These are phyloP conservation scores for Vitis cinerea DNA, from an alignment of 164 flowering plant species.

Conservation along the genomic window DNA sequence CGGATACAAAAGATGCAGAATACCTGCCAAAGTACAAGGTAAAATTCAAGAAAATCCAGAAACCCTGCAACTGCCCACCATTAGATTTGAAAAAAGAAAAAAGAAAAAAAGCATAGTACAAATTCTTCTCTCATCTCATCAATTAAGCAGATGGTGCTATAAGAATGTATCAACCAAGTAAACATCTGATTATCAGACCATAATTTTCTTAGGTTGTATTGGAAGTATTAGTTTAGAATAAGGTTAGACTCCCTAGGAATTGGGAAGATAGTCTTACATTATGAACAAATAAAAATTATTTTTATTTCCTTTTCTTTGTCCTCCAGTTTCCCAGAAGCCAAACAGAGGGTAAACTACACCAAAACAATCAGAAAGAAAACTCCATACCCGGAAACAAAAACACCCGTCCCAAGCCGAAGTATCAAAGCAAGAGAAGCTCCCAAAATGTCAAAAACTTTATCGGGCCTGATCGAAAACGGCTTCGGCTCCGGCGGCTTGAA, in stretches of 20 bases:
- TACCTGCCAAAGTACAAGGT: conserved; percentile 54
- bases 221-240: neutral
- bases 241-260: neutral
- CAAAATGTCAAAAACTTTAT: conserved; percentile 56
- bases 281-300: neutral
- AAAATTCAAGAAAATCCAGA: conserved; percentile 6
- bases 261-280: too few species aligned
- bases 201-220: neutral
- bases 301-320: neutral
- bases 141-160: neutral
- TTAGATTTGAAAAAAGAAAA: neutral
- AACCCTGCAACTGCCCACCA: neutral
- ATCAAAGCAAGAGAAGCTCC: conserved; percentile 68
- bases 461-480: conserved; percentile 64
- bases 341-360: neutral
- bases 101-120: neutral
- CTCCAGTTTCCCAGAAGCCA: neutral
- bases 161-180: neutral
- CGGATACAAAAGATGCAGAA: conserved; percentile 66
- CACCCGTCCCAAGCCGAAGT: conserved; percentile 80
- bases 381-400: conserved; percentile 70
- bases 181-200: neutral
- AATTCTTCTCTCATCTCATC: neutral
- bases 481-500: conserved; percentile 87
- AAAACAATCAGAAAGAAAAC: neutral